Evolutionary conservation across 768 basidiomycete genomes (phyloP), one percentile per base, ranked within the genome.

Genomic region (Mrakia blollopis): DNA sequence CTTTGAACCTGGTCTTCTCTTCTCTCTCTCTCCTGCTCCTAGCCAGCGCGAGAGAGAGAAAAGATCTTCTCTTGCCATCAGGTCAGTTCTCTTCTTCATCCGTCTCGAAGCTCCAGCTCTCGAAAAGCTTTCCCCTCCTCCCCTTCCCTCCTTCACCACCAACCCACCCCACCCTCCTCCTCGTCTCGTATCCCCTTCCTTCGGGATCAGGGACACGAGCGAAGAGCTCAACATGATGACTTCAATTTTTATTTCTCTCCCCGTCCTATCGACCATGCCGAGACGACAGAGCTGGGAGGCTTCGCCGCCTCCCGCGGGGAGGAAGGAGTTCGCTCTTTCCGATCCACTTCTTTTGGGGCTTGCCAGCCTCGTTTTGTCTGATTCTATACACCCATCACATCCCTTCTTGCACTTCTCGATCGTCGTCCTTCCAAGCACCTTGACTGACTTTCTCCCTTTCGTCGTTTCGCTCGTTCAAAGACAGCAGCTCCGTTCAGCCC

Each of bases 261-360:
- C 77, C 77, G 77, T 78, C 77, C 60, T 78, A 78, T 78, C 77
- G 77, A 78, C 77, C 77, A 78, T 78, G 77, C 72, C 72, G 77
- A 78, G 77, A 78, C 77, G 77, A 78, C 77, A 78, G 77, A 78
- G 77, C 65, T 73, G 77, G 77, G 65, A 32, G 72, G 77, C 72
- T 73, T 73, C 76, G 76, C 71, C 73, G 60, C 77, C 68, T 32
- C 61, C 77, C 77, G 61, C 73, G 77, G 65, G 30, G 47, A 35
- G 41, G 62, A 25, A 52, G 30, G 73, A 61, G 57, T n/a, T 69
- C 57, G 50, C 18, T 23, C 28, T 5, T 32, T 35, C 35, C 14
- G 32, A 39, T 21, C 32, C 39, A 57, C 62, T 57, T 32, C 68
- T 78, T 78, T 78, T 78, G 77, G 73, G 77, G 77, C 77, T 78